These are phyloP conservation scores for Aspergillus cejpii DNA, from an alignment of 2,329 filamentous ascomycete genomes.

Conservation along the genomic window DNA sequence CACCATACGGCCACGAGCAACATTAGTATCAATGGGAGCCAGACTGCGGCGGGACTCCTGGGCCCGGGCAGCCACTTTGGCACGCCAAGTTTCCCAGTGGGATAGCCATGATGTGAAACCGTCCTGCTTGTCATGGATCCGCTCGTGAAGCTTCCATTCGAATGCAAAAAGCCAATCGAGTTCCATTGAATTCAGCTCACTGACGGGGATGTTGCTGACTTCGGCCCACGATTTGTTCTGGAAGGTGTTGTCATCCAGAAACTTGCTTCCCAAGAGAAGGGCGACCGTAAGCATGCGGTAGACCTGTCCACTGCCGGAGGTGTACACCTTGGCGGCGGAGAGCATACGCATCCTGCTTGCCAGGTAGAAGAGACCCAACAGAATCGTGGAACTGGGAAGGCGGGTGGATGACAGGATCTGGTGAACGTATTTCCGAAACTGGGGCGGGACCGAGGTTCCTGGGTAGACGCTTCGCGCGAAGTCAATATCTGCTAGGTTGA, in stretches of 20 bases:
- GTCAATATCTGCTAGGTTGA: conserved; percentile 58
- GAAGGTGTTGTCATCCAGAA: conserved; percentile 93
- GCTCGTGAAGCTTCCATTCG: conserved; percentile 78
- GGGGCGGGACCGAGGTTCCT: conserved; percentile 56
- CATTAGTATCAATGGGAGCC: conserved; percentile 59
- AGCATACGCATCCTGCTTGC: conserved; percentile 74
- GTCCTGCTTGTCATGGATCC: conserved; percentile 65
- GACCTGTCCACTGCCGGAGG: conserved; percentile 59
- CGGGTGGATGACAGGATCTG: conserved; percentile 86
- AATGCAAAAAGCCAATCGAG: conserved; percentile 80
- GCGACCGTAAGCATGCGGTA: conserved; percentile 84
- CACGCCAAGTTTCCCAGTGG: conserved; percentile 60
- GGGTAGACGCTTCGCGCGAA: conserved; percentile 57
- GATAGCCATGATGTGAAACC: conserved; percentile 60
- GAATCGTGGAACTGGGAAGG: conserved; percentile 82
- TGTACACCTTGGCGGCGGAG: conserved; percentile 51
- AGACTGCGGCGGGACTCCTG: conserved; percentile 46
- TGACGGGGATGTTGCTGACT: conserved; percentile 79
- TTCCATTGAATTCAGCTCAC: conserved; percentile 78
- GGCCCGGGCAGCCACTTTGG: conserved; percentile 43
- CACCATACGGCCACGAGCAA: conserved; percentile 48
- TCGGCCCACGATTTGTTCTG: conserved; percentile 96
- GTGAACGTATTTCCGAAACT: conserved; percentile 86
- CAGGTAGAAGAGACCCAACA: conserved; percentile 84
- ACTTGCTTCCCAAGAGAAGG: conserved; percentile 85